Conservation (phyloP, 495 filamentous ascomycete genomes). For the Penicillium salamii region DNA sequence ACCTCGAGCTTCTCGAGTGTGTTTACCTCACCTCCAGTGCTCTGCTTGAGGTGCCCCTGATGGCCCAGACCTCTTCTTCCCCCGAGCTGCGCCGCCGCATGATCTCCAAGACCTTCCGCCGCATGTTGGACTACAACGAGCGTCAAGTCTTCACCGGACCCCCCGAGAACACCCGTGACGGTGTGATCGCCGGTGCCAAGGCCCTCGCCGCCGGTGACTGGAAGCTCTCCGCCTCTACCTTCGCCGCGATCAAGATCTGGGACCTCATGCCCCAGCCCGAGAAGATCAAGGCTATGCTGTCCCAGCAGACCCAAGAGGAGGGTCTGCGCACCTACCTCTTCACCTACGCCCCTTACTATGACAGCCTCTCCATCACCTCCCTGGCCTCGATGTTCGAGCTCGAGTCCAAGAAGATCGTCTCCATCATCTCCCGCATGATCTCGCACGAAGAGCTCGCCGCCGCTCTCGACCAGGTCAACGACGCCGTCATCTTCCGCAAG, state of each 20-base stretch:
- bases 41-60: constrained; percentile 95
- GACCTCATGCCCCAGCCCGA: constrained; percentile 85
- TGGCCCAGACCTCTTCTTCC: constrained; percentile 92
- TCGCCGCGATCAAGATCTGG: constrained; percentile 99
- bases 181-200: constrained; percentile 98
- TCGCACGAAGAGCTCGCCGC: constrained; percentile 96
- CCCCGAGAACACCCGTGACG: constrained; percentile 96
- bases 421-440: constrained; percentile 99
- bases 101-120: constrained; percentile 99
- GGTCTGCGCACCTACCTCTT: constrained; percentile 97
- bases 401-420: constrained; percentile 75
- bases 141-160: constrained; percentile 98
- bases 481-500: constrained; percentile 98
- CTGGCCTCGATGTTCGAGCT: constrained; percentile 96
- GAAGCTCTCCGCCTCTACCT: constrained; percentile 91
- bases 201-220: constrained; percentile 94
- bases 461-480: constrained; percentile 95
- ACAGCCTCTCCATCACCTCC: constrained; percentile 82
- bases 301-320: constrained; percentile 97
- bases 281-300: constrained; percentile 93
- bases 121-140: constrained; percentile 99
- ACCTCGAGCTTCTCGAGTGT: constrained; percentile 95
- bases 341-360: constrained; percentile 99
- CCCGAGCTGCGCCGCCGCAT: constrained; percentile 96
- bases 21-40: constrained; percentile 98